Evolutionary conservation across 2,329 filamentous ascomycete species (phyloP).

Genomic region (Exophiala phaeomuriformis): DNA sequence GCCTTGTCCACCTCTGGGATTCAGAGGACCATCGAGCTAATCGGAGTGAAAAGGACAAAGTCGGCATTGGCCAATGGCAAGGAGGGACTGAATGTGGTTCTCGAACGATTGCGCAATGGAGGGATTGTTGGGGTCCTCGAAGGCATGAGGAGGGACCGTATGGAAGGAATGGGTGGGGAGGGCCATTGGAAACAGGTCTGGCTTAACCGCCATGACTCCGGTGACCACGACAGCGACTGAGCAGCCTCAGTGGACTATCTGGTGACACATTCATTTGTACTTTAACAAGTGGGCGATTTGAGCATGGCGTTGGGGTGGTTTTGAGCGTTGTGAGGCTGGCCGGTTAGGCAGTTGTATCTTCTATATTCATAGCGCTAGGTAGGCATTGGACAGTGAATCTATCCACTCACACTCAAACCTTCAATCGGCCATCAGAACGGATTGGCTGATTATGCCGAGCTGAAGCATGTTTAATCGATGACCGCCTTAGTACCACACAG

Average conservation of each 20-base stretch:
- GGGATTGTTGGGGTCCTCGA: conserved; percentile 64
- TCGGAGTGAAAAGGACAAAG: conserved; percentile 54
- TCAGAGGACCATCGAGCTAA: conserved; percentile 57
- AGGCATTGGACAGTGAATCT: conserved; percentile 2
- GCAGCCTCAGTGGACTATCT: conserved; percentile 13
- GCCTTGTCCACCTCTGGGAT: conserved; percentile 54
- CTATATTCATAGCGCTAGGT: not conserved
- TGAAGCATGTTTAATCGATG: conserved; percentile 8
- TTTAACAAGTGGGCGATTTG: conserved; percentile 14
- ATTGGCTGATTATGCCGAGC: conserved; percentile 15
- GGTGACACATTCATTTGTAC: conserved; percentile 8
- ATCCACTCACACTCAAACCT: conserved; percentile 5
- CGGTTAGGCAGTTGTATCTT: not conserved
- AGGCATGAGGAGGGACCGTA: conserved; percentile 56
- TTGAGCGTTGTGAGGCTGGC: not conserved
- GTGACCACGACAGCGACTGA: conserved; percentile 8
- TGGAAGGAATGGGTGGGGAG: conserved; percentile 37
- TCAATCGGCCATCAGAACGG: no score
- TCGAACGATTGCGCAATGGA: conserved; percentile 56
- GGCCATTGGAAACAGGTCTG: conserved; percentile 39
- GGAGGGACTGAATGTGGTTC: conserved; percentile 60
- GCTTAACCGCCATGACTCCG: conserved; percentile 31
- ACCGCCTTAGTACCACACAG: no score
- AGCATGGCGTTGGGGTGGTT: conserved; percentile 22
- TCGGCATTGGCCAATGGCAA: conserved; percentile 56